Evolutionary conservation across 2,329 filamentous ascomycete genomes (phyloP), one percentile per base, ranked within the genome.

Genomic region (Purpureocillium lavendulum): DNA sequence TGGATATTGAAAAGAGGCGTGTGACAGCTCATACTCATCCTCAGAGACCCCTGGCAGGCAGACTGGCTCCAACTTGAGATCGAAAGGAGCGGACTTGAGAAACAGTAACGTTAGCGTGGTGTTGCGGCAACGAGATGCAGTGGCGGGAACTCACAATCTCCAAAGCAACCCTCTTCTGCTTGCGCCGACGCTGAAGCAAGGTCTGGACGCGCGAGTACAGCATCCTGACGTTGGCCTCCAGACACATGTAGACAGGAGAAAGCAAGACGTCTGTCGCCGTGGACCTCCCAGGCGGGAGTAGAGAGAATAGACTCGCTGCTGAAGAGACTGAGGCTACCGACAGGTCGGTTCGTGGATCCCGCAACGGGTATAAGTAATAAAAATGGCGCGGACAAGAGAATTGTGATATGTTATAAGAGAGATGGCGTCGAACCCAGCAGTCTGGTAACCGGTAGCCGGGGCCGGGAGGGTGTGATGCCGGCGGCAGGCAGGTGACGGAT

Each of bases 21-120:
- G 28, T 16, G 5, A 13, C 7, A 4, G 2, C 26, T 62, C 74
- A 57, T 66, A 79, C 75, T 81, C 74, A 48, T 78, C 72, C 46
- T 75, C 66, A 34, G 70, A 71, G 32, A 79, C 62, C 30, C 75
- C 76, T 3, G 73, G 73, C 12, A 80, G 59, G 33, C 58, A 59
- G 31, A 71, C 61, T n/a, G 65, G 59, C 51, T 76, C 72, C 42
- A 67, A 69, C 52, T 72, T 71, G 51, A 79, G 71, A 54, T 78
- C 66, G 57, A 75, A 80, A 0, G 76, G 76, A 9, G 68, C 67
- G 36, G 74, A 78, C 75, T 79, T 43, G n/a, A 33, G 17, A n/a
- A 32, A n/a, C 36, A 17, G 2, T 7, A 12, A 33, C 35, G 46
- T 59, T 47, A 57, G 58, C n/a, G 15, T 18, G 24, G 29, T 12